These are phyloP conservation scores for Vigna mungo DNA, from an alignment of 306 rosid species.

Conservation along the genomic window DNA sequence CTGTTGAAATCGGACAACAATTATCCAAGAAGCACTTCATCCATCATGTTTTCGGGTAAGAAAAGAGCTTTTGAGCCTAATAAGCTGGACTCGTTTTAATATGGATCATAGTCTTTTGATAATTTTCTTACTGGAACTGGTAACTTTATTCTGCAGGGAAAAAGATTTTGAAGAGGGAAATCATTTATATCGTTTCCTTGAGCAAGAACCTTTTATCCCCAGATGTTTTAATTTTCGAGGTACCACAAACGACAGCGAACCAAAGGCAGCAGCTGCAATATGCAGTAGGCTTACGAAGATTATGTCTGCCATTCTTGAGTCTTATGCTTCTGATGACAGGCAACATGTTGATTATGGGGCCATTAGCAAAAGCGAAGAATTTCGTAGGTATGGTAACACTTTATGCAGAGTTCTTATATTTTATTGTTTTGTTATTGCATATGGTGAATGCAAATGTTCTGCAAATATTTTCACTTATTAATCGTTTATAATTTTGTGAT, in stretches of 20 bases:
- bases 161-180: conserved; percentile 84
- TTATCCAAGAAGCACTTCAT: conserved; percentile 78
- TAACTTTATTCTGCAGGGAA: conserved; percentile 64
- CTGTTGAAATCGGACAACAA: conserved; percentile 81
- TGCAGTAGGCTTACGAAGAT: conserved; percentile 70
- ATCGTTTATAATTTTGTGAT: background rate
- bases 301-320: conserved; percentile 91
- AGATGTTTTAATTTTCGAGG: conserved; percentile 79
- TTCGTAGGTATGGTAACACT: conserved; percentile 71
- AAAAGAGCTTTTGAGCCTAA: conserved; percentile 37
- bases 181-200: conserved; percentile 84
- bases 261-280: conserved; percentile 69
- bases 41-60: conserved; percentile 92
- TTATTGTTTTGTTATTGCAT: conserved; percentile 11
- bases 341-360: conserved; percentile 68
- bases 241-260: conserved; percentile 64
- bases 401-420: background rate
- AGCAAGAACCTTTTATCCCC: conserved; percentile 75
- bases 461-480: background rate
- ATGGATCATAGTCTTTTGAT: conserved; percentile 12
- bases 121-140: conserved; percentile 30
- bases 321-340: conserved; percentile 82
- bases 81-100: conserved; percentile 4
- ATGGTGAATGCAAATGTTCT: background rate
- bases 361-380: conserved; percentile 90